Percentiles rank a stretch among this genome's conserved stretches.
These are phyloP conservation scores for Hypericum perforatum DNA, from an alignment of 345 rosid species.

Conservation along the genomic window DNA sequence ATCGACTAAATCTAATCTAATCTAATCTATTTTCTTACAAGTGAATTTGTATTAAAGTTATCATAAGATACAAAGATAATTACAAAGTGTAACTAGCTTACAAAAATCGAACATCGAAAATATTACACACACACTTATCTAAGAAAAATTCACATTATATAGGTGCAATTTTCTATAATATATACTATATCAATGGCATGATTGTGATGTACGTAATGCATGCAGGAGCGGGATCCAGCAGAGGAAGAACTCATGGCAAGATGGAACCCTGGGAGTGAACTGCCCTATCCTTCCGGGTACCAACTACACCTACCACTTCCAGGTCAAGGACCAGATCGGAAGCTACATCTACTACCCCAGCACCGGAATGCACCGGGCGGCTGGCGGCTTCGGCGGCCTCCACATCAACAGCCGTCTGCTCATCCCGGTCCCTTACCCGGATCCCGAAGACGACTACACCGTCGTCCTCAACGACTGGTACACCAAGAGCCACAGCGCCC, in stretches of 20 bases:
- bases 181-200: no score
- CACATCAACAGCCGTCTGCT: neutral
- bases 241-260: conserved; percentile 2
- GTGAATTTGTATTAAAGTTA: no score
- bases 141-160: no score
- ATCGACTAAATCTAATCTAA: no score
- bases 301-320: conserved; percentile 2
- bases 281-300: neutral
- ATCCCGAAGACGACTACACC: neutral
- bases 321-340: conserved; percentile 6
- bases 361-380: neutral
- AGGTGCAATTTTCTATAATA: no score
- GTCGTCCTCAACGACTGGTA: conserved; percentile 5
- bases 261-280: conserved; percentile 1
- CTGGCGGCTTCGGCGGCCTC: neutral
- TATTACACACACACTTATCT: no score
- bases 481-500: neutral
- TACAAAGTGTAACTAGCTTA: no score
- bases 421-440: neutral
- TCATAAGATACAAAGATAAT: no score
- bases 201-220: no score
- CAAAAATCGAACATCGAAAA: no score
- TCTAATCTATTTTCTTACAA: no score
- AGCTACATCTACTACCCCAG: neutral
- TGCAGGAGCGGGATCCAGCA: neutral